Evolutionary conservation across 495 filamentous ascomycete genomes (phyloP), one percentile per base, ranked within the genome.

Genomic region (Aspergillus egyptiacus): DNA sequence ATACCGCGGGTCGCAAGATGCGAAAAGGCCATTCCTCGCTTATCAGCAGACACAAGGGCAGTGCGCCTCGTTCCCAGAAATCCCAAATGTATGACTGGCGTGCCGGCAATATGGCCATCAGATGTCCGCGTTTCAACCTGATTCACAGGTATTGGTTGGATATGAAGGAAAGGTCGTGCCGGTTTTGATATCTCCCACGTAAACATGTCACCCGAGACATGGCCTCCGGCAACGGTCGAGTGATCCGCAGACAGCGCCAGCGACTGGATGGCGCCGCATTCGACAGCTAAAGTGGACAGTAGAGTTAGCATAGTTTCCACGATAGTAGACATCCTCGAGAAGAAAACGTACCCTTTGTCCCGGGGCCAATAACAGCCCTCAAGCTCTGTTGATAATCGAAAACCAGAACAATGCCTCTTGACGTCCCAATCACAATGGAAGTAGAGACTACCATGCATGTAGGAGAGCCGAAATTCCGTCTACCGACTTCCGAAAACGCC

Each of bases 341-440:
- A 36, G 19, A 15, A 18, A 24, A 33, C 77, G 37, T 70, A 88
- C 89, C 90, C 78, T 91, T 94, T 17, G 91, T 96, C 31, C 91
- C 89, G n/a, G 82, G 83, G 11, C 93, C 93, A 58, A 99, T 87
- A 43, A 96, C 91, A 54, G 84, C 81, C 69, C 94, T 95, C 48
- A 97, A 70, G 55, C 82, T 95, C 65, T 99, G 93, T 62, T 91
- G 86, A 65, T 96, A 97, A 67, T 99, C 94, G 70, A 97, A 97
- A 35, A 95, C 80, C 61, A 99, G 70, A 33, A 96, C 85, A 60
- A 95, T 86, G 15, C 93, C 93, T 66, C 95, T 97, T 7, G 88
- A 85, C 7, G 93, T 97, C 15, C 93, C 93, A 37, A 99, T 68
- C 2, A 87, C 89, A 56, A 99, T 95, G 2, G 83, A 83, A 5